Evolutionary conservation across 2,329 filamentous ascomycete genomes (phyloP).

Genomic region (Claviceps purpurea): DNA sequence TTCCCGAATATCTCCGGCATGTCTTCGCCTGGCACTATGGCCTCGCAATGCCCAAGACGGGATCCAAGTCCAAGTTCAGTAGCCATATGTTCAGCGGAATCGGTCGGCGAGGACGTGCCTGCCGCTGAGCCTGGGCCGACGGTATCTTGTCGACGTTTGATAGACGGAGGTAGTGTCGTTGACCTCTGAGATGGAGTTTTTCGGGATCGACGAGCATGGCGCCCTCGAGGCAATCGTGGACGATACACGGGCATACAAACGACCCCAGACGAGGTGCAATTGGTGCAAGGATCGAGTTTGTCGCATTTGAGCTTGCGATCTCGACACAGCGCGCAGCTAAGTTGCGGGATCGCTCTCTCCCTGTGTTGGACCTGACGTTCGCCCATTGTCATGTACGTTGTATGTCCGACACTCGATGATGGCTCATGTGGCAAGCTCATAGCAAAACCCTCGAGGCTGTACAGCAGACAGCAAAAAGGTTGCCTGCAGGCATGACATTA

Average conservation of each 20-base stretch:
- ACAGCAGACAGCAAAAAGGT: not conserved
- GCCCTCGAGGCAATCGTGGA: constrained; percentile 7
- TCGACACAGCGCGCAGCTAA: constrained; percentile 8
- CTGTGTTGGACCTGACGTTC: constrained; percentile 2
- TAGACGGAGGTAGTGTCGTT: not conserved
- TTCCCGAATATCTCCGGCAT: not conserved
- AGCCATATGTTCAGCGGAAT: not conserved
- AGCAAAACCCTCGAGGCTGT: not conserved
- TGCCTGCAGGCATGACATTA: not conserved
- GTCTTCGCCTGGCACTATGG: not conserved
- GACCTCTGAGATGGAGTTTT: constrained; percentile 1
- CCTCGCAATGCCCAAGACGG: not conserved
- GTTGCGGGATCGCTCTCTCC: constrained; percentile 6
- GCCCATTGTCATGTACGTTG: not conserved
- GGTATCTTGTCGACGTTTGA: not conserved
- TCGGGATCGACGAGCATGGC: constrained; percentile 8
- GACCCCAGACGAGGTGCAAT: constrained; percentile 7
- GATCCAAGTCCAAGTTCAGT: not conserved
- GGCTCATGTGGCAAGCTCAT: not conserved
- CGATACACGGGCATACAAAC: constrained; percentile 9
- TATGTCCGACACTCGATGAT: not conserved
- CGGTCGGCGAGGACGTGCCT: not conserved
- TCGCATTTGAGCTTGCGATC: constrained; percentile 13
- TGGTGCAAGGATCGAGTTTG: constrained; percentile 11
- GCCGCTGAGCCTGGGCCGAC: not conserved